Base-by-base conservation (phyloP, 2,329 filamentous ascomycete genomes). In the Paracamarosporium sp. region DNA sequence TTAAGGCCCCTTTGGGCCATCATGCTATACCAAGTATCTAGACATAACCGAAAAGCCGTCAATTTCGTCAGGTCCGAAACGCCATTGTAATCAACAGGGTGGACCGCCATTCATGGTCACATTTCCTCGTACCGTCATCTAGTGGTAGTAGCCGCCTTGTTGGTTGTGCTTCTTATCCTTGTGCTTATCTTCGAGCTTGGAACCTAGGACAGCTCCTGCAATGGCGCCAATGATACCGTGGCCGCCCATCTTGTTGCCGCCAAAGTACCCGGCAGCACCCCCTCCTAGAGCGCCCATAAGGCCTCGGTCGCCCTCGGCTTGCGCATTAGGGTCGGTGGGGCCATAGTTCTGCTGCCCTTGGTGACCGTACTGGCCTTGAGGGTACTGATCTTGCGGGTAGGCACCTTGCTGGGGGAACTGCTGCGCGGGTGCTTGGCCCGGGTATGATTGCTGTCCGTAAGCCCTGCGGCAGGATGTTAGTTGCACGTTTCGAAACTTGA, bases 221-320 rank as follows among this genome's bases (percentile, higher is more conserved):
- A 88, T 69, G 0, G 85, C 82, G 11, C 86, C 86, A 9, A 88
- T 70, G 28, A 88, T 73, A 3, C 84, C 84, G n/a, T 83, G 77
- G n/a, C 79, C 78, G 22, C 79, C 82, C 63, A 84, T 79, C 70
- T 86, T 85, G 65, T 81, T 78, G 17, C 86, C 86, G 5, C 84
- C 76, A 60, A 83, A 82, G 61, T 82, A 82, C 1, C 86, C 86
- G 4, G 85, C 83, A 3, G 84, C 79, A 41, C 83, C 85, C 41
- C 86, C 86, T 13, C 81, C 82, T 4, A 87, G 71, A 3, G 85
- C 81, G 45, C 86, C 84, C 65, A 84, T 81, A 5, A 88, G 75
- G 35, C 85, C 85, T 55, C 86, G 82, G 59, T 88, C 85, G 47
- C 80, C 83, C 47, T 85, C 83, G 46, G 76, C 79, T 35, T 80